These are phyloP conservation scores for Ustilago xerochloae DNA, from an alignment of 1,284 basidiomycete species.

Conservation along the genomic window DNA sequence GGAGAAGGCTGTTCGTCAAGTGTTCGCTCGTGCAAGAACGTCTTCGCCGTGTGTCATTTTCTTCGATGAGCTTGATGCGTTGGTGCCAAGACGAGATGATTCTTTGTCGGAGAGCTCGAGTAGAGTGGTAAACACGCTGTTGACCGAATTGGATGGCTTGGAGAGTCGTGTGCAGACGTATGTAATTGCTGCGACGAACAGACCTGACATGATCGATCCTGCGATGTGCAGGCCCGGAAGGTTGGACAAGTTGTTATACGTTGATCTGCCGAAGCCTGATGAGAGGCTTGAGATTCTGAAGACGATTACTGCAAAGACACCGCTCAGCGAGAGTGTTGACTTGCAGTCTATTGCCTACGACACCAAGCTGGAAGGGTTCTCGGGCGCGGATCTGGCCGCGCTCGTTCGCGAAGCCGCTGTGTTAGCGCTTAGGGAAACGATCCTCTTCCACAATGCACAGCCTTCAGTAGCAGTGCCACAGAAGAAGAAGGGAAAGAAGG, in stretches of 20 bases:
- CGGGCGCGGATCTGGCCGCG: constrained; percentile 65
- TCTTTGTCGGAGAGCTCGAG: constrained; percentile 90
- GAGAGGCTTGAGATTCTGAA: constrained; percentile 84
- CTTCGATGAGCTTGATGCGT: constrained; percentile 95
- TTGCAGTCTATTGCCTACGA: constrained; percentile 54
- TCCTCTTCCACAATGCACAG: constrained; percentile 41
- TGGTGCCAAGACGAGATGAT: constrained; percentile 93
- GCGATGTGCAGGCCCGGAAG: constrained; percentile 97
- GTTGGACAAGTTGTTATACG: constrained; percentile 94
- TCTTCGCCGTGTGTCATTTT: constrained; percentile 91
- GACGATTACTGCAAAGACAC: constrained; percentile 77
- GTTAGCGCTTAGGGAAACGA: constrained; percentile 76
- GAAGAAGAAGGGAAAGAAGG: constrained; percentile 8
- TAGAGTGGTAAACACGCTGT: constrained; percentile 95
- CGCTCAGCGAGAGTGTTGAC: constrained; percentile 73
- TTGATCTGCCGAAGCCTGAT: constrained; percentile 82
- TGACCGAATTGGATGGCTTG: constrained; percentile 95
- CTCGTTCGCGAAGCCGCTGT: constrained; percentile 79
- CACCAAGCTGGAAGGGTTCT: constrained; percentile 58
- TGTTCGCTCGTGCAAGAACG: constrained; percentile 87
- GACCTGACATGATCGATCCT: constrained; percentile 99
- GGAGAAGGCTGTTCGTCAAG: constrained; percentile 91
- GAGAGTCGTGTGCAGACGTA: constrained; percentile 87
- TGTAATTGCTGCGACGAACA: constrained; percentile 95
- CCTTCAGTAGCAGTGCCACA: neutral